phyloP scores from a whole-genome alignment of 192 early-diverging fungal genomes.

The Coemansia sp. region DNA sequence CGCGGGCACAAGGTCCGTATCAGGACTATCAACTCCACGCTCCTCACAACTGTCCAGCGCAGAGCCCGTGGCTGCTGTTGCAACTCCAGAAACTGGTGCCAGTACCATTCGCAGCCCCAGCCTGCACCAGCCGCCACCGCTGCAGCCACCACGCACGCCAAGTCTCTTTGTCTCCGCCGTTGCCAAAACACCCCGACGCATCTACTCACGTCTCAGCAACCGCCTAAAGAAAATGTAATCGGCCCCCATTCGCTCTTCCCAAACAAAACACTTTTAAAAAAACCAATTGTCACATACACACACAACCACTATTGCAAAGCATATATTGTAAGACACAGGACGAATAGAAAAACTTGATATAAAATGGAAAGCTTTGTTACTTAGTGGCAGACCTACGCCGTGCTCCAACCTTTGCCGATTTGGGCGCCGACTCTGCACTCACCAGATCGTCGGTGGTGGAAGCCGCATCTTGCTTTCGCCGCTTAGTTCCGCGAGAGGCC shows the following conservation, averaged over 20 bases:
- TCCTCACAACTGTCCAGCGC: not conserved
- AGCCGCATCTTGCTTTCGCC: slow-evolving; percentile 34
- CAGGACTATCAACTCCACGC: not conserved
- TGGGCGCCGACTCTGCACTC: slow-evolving; percentile 13
- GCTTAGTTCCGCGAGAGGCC: slow-evolving; percentile 33
- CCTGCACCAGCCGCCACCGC: slow-evolving; percentile 5
- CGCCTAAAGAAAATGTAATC: slow-evolving; percentile 16
- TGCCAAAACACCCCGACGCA: slow-evolving; percentile 29
- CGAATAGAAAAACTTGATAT: not conserved
- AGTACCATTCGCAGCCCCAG: not conserved
- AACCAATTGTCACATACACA: not conserved
- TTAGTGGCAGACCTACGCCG: slow-evolving; percentile 31
- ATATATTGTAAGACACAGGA: not conserved
- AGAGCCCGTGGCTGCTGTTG: not conserved
- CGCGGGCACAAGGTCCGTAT: not conserved
- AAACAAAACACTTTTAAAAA: too few relatives aligned
- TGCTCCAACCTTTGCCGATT: slow-evolving; percentile 23
- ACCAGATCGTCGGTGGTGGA: slow-evolving; percentile 10
- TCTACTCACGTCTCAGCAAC: slow-evolving; percentile 28
- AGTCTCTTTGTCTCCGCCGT: slow-evolving; percentile 21
- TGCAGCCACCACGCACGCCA: slow-evolving; percentile 16
- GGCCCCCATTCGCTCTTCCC: not conserved
- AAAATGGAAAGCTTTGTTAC: not conserved
- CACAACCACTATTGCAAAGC: not conserved
- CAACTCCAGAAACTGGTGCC: not conserved